Evolutionary conservation across 2,329 filamentous ascomycete species (phyloP), one percentile per base, ranked within the genome.

Genomic region (Thermothelomyces thermophilus): DNA sequence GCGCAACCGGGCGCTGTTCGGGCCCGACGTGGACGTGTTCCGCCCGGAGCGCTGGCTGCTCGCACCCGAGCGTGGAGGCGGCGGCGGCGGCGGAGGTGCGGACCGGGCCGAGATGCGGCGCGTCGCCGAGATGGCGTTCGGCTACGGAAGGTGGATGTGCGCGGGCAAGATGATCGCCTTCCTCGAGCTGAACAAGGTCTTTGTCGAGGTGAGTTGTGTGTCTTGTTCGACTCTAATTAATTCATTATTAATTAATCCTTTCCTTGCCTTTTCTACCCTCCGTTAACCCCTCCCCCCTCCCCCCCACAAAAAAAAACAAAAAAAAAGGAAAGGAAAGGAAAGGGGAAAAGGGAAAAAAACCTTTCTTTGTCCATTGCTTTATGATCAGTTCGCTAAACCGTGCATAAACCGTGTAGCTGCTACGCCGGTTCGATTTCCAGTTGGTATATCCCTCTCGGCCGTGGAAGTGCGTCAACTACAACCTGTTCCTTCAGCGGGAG

Each of bases 1-100:
- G 36, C 56, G 56, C 13, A 42, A 51, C 5, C 43, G 37, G 8
- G 55, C 35, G 5, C 52, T 68, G 9, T 68, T 65, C 46, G 69
- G 71, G 1, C 41, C 55, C 4, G 69, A 74, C 50, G 66, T 67
- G 2, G 63, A 67, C 22, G 46, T 69, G 0, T 77, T 71, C 58
- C 63, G 68, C 9, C 74, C 73, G 0, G 72, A 73, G 46, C 63
- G 74, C 33, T 76, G 73, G 71, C 51, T 76, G 62, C 58, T 26
- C 24, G n/a, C n/a, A 26, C 5, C 24, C 5, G 1, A 62, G 28
- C 3, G n/a, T 5, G n/a, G n/a, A n/a, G n/a, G n/a, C n/a, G n/a
- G n/a, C n/a, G n/a, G n/a, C n/a, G n/a, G n/a, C n/a, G n/a, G n/a
- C n/a, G n/a, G n/a, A n/a, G n/a, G n/a, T 4, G 47, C 13, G 0